Evolutionary conservation across 2,329 filamentous ascomycete genomes (phyloP).

Genomic region (Ophiobolus disseminans): DNA sequence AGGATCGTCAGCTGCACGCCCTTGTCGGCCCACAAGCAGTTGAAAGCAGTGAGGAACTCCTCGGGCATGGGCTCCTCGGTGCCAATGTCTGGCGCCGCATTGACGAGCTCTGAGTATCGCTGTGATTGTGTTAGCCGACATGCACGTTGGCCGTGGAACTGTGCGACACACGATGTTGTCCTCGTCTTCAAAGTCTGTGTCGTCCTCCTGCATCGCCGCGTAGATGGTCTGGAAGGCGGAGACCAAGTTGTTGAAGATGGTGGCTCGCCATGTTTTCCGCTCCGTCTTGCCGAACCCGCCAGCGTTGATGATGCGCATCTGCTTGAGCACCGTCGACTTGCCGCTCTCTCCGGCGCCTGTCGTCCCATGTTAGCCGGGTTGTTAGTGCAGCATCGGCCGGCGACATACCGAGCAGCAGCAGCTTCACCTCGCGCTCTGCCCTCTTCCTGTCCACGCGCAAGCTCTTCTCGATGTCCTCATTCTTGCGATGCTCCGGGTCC

Average conservation of each 20-base stretch:
- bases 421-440: constrained; percentile 87
- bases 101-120: constrained; percentile 79
- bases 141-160: not conserved
- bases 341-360: constrained; percentile 92
- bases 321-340: constrained; percentile 96
- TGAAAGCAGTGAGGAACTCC: constrained; percentile 82
- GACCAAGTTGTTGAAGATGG: constrained; percentile 94
- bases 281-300: constrained; percentile 90
- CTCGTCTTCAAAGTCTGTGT: constrained; percentile 77
- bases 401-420: constrained; percentile 82
- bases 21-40: constrained; percentile 79
- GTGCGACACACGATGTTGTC: constrained; percentile 73
- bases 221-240: constrained; percentile 90
- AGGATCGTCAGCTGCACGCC: constrained; percentile 87
- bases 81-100: constrained; percentile 81
- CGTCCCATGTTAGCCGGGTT: constrained; percentile 32
- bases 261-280: constrained; percentile 90
- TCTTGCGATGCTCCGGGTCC: constrained; percentile 57
- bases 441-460: constrained; percentile 88
- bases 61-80: constrained; percentile 80
- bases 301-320: constrained; percentile 98
- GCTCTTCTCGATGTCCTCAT: constrained; percentile 81
- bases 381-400: not conserved
- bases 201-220: constrained; percentile 87
- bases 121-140: constrained; percentile 49